A percentile compares a stretch with the other conserved stretches of the same genome.
These are phyloP conservation scores for Chiua virens DNA, from an alignment of 768 basidiomycete genomes.

Conservation along the genomic window DNA sequence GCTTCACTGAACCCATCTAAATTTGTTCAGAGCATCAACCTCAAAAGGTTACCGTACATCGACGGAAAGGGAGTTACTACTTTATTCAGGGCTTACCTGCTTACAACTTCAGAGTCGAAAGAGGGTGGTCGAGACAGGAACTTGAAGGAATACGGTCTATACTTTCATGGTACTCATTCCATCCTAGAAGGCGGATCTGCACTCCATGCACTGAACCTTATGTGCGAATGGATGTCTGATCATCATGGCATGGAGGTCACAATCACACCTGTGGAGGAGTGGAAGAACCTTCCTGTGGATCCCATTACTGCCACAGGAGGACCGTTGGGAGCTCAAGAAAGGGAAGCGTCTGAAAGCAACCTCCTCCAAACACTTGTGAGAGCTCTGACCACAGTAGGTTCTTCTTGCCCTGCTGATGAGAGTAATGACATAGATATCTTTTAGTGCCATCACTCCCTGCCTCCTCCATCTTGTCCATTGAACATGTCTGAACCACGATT, in stretches of 20 bases:
- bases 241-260: conserved; percentile 8
- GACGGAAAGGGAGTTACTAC: background rate
- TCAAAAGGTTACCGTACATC: conserved; percentile 18
- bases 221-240: conserved; percentile 23
- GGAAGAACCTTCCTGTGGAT: conserved; percentile 27
- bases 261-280: conserved; percentile 17
- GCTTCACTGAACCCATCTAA: conserved; percentile 7
- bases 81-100: conserved; percentile 10
- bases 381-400: conserved; percentile 8
- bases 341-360: conserved; percentile 11
- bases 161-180: conserved; percentile 19
- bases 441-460: conserved; percentile 8
- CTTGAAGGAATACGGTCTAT: conserved; percentile 5
- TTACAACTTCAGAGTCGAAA: conserved; percentile 8
- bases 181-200: conserved; percentile 24
- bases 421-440: background rate
- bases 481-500: conserved; percentile 11
- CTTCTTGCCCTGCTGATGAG: background rate
- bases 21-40: conserved; percentile 18
- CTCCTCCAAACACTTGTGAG: conserved; percentile 14
- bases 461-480: conserved; percentile 5
- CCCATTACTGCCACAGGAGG: conserved; percentile 27
- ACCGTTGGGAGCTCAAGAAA: conserved; percentile 9
- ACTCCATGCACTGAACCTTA: conserved; percentile 6
- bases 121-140: background rate